Evolutionary conservation across 805 yeast genomes (phyloP).

Genomic region (Wickerhamomyces silvicola): DNA sequence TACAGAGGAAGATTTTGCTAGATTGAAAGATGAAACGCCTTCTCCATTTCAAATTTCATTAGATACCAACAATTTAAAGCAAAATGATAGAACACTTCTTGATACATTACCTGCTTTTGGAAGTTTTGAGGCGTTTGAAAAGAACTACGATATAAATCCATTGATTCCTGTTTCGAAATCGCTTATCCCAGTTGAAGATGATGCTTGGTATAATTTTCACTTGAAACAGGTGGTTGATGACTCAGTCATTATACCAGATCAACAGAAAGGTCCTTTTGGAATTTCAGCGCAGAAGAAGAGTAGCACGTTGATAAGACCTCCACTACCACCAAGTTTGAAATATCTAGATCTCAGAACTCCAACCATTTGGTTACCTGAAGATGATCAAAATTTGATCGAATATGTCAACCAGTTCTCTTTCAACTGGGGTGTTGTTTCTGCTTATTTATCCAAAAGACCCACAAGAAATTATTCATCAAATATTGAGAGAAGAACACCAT

Average conservation of each 20-base stretch:
- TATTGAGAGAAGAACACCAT: conserved; percentile 92
- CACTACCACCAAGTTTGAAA: conserved; percentile 80
- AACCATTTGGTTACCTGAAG: conserved; percentile 94
- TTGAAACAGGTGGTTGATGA: conserved; percentile 42
- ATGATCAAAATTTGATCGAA: conserved; percentile 72
- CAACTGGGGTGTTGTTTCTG: conserved; percentile 90
- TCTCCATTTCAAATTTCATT: conserved; percentile 29
- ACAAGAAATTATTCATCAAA: conserved; percentile 73
- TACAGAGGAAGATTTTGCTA: conserved; percentile 23
- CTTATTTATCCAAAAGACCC: conserved; percentile 63
- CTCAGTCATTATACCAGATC: conserved; percentile 30
- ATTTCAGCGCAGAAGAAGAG: conserved; percentile 41
- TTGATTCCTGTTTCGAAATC: conserved; percentile 61
- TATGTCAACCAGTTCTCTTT: conserved; percentile 81
- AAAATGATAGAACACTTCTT: conserved; percentile 28
- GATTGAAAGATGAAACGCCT: conserved; percentile 2
- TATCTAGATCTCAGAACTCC: conserved; percentile 82
- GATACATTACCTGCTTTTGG: conserved; percentile 27
- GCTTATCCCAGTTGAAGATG: conserved; percentile 57
- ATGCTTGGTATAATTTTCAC: conserved; percentile 54
- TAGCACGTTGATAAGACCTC: conserved; percentile 66
- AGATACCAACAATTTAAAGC: conserved; percentile 24
- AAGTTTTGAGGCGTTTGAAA: conserved; percentile 25
- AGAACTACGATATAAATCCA: conserved; percentile 23
- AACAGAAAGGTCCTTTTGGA: conserved; percentile 51